phyloP scores from a whole-genome alignment of 176 grass and related monocot genomes.

The Eleusine indica region DNA sequence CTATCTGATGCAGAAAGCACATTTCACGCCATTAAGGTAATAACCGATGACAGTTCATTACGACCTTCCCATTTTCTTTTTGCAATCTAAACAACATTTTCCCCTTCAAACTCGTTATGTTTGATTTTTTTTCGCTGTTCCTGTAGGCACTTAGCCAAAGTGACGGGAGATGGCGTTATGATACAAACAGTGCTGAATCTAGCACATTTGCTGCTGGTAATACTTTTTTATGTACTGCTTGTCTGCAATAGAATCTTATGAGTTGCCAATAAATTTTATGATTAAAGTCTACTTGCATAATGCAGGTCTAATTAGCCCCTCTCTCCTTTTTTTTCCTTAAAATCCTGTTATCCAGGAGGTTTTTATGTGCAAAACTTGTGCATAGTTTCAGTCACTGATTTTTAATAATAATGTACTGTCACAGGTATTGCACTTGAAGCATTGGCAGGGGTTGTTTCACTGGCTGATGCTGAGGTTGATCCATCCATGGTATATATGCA shows the following conservation, averaged over 20 bases:
- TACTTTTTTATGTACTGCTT: conserved; percentile 3
- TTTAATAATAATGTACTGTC: conserved; percentile 37
- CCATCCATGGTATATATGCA: conserved; percentile 65
- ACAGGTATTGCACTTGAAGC: conserved; percentile 89
- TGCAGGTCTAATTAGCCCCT: neutral
- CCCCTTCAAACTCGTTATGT: neutral
- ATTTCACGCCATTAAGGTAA: conserved; percentile 95
- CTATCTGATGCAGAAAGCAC: conserved; percentile 68
- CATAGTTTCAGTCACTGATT: neutral
- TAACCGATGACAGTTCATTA: neutral
- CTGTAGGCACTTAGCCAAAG: conserved; percentile 88
- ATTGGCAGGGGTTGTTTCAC: conserved; percentile 74
- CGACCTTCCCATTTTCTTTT: neutral
- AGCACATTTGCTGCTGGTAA: conserved; percentile 95
- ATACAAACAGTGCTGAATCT: conserved; percentile 85
- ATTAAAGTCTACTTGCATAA: neutral
- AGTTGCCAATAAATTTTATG: neutral
- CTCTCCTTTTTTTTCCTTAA: neutral
- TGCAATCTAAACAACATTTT: conserved; percentile 16
- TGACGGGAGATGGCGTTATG: conserved; percentile 93
- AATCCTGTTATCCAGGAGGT: neutral
- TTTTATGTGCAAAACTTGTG: neutral
- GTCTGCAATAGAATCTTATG: neutral
- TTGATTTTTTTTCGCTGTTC: conserved; percentile 36
- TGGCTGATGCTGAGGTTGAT: conserved; percentile 71